Conservation (phyloP, 2,329 filamentous ascomycete genomes). For the Xylaria sp. region DNA sequence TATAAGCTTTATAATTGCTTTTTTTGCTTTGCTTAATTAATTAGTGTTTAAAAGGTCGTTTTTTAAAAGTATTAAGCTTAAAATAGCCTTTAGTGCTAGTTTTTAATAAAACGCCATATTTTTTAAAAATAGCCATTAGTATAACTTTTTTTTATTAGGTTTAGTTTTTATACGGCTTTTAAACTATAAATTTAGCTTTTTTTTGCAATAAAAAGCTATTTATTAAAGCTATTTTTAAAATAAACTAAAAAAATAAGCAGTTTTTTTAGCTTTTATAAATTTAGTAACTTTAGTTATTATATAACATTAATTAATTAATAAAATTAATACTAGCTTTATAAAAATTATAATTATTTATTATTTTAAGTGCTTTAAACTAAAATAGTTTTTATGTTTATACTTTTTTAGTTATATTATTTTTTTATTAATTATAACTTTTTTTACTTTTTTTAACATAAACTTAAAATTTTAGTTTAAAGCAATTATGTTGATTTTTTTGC, state of each 20-base stretch:
- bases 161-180: neutral
- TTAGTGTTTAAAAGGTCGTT: too few species aligned
- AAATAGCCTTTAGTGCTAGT: neutral
- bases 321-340: conserved; percentile 2
- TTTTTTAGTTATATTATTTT: too few species aligned
- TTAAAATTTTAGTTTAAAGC: too few species aligned
- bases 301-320: neutral
- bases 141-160: neutral
- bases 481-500: too few species aligned
- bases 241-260: conserved; percentile 1
- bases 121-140: neutral
- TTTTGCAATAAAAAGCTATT: neutral
- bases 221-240: neutral
- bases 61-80: too few species aligned
- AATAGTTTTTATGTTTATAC: too few species aligned
- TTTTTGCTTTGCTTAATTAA: neutral
- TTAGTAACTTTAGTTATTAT: neutral
- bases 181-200: neutral
- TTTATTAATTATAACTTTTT: too few species aligned
- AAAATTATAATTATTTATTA: conserved; percentile 6
- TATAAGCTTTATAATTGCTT: neutral
- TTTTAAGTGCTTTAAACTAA: too few species aligned
- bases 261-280: neutral
- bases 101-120: neutral
- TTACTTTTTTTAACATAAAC: too few species aligned